Percentiles rank a stretch among this genome's conserved stretches.
These are phyloP conservation scores for Stereocaulon alpinum DNA, from an alignment of 495 filamentous ascomycete species.

Conservation along the genomic window DNA sequence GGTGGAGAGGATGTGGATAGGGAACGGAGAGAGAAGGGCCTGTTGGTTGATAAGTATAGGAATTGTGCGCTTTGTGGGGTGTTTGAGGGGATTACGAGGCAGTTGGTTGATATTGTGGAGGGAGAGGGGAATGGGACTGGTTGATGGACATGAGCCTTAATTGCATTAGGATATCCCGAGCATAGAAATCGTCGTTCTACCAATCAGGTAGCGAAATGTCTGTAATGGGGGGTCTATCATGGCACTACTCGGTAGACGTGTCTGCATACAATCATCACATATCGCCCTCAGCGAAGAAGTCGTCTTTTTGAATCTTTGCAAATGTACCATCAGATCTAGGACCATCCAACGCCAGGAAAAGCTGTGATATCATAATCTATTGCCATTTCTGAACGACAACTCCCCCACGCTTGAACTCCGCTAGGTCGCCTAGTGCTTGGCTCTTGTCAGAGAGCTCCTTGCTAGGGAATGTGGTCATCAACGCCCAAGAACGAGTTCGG, in stretches of 20 bases:
- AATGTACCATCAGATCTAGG: not conserved
- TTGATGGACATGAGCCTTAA: not conserved
- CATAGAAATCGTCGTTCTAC: no score
- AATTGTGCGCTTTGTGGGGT: constrained; percentile 64
- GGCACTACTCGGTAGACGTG: not conserved
- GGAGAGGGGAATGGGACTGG: not conserved
- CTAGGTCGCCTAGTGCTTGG: constrained; percentile 59
- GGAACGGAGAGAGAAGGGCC: constrained; percentile 38
- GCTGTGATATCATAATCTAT: constrained; percentile 23
- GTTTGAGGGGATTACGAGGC: constrained; percentile 56
- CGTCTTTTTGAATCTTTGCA: not conserved
- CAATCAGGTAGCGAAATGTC: not conserved
- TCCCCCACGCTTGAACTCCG: constrained; percentile 74
- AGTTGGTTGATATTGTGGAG: constrained; percentile 16
- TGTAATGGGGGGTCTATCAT: not conserved
- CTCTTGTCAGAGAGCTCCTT: constrained; percentile 75
- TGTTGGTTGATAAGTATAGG: constrained; percentile 68
- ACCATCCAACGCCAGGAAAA: constrained; percentile 9
- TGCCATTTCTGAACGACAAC: constrained; percentile 85
- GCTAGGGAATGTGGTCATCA: constrained; percentile 94
- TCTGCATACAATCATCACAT: not conserved
- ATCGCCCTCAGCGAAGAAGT: not conserved
- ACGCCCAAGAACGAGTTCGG: constrained; percentile 54
- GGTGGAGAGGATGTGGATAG: constrained; percentile 27
- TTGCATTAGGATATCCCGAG: not conserved